These are phyloP conservation scores for Speleostelium caveatum DNA, from an alignment of 78 protist species.

Conservation along the genomic window DNA sequence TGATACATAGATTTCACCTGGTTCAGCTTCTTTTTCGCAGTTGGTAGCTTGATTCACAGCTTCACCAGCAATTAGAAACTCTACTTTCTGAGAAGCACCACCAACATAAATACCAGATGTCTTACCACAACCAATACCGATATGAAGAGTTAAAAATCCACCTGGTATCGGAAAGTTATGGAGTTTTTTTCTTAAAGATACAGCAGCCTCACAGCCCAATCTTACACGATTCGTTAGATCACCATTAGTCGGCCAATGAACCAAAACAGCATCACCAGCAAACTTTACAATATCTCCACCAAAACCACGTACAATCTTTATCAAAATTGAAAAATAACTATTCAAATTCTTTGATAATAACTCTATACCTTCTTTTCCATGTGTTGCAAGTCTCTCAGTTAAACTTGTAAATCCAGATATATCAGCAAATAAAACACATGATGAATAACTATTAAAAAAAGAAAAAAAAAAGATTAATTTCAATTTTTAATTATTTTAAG, in stretches of 20 bases:
- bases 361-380: slow-evolving; percentile 86
- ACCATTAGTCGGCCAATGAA: slow-evolving; percentile 84
- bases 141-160: slow-evolving; percentile 83
- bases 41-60: slow-evolving; percentile 70
- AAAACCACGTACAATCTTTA: slow-evolving; percentile 54
- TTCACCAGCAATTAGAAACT: slow-evolving; percentile 85
- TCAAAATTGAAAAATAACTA: slow-evolving; percentile 74
- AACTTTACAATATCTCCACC: slow-evolving; percentile 91
- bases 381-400: slow-evolving; percentile 68
- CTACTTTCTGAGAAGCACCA: slow-evolving; percentile 79
- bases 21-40: slow-evolving; percentile 84
- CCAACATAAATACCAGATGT: slow-evolving; percentile 85
- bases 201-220: slow-evolving; percentile 85
- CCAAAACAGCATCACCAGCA: slow-evolving; percentile 91
- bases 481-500: too few species aligned
- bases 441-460: slow-evolving; percentile 12
- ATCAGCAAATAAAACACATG: slow-evolving; percentile 85
- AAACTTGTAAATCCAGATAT: slow-evolving; percentile 87
- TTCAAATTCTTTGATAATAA: slow-evolving; percentile 76
- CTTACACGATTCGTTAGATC: slow-evolving; percentile 55
- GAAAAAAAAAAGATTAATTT: too few species aligned
- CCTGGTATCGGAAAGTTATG: slow-evolving; percentile 81
- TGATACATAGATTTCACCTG: slow-evolving; percentile 84
- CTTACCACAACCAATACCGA: slow-evolving; percentile 88
- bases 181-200: slow-evolving; percentile 58